phyloP scores from a whole-genome alignment of 495 filamentous ascomycete genomes.

The Clohesyomyces aquaticus region DNA sequence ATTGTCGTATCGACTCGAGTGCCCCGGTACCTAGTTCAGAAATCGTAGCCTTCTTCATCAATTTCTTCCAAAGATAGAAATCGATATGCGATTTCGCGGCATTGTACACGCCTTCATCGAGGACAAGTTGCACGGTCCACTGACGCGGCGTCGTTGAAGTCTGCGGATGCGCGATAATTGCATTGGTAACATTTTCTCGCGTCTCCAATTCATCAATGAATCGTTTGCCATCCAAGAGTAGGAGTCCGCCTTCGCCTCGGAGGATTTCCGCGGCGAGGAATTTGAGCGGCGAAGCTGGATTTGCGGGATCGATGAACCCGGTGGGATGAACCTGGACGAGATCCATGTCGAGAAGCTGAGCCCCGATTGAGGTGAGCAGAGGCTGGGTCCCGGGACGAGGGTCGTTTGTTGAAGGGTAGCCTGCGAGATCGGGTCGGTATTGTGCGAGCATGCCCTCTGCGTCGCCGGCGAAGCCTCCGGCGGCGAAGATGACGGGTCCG shows the following conservation, averaged over 20 bases:
- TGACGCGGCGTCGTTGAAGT: conserved; percentile 45
- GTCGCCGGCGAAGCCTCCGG: conserved; percentile 64
- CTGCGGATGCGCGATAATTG: conserved; percentile 50
- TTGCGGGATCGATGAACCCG: conserved; percentile 69
- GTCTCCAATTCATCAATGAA: conserved; percentile 64
- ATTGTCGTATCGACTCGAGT: conserved; percentile 52
- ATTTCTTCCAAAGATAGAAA: conserved; percentile 63
- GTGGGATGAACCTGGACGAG: conserved; percentile 67
- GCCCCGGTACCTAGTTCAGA: conserved; percentile 51
- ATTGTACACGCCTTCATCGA: conserved; percentile 60
- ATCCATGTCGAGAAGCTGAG: conserved; percentile 61
- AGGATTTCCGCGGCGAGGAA: conserved; percentile 66
- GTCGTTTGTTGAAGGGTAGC: conserved; percentile 64
- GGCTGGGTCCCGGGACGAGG: conserved; percentile 55
- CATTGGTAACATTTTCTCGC: conserved; percentile 56
- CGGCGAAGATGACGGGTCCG: conserved; percentile 61
- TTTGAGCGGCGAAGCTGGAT: conserved; percentile 50
- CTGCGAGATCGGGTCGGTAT: conserved; percentile 60
- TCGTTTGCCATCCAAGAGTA: conserved; percentile 52
- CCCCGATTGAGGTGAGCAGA: conserved; percentile 54
- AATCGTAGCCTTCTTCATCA: conserved; percentile 57
- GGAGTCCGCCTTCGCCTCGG: conserved; percentile 61
- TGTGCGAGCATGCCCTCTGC: conserved; percentile 55
- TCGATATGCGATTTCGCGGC: conserved; percentile 57
- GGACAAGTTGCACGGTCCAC: conserved; percentile 59